phyloP scores from a whole-genome alignment of 2,329 filamentous ascomycete species.

The Venturia nashicola region DNA sequence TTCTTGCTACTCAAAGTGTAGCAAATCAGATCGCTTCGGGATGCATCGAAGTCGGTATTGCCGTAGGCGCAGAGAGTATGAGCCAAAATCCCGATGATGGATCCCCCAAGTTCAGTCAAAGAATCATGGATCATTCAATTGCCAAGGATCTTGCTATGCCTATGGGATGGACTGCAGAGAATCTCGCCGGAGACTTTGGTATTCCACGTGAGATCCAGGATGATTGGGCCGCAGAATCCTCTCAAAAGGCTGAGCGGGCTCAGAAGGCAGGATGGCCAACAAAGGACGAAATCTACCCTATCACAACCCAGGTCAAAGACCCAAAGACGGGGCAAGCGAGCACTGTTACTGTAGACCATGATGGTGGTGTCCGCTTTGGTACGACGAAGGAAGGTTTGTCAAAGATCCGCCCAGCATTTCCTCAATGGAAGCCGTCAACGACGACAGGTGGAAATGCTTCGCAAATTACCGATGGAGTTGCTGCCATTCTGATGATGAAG shows the following conservation, averaged over 20 bases:
- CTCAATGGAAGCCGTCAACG: conserved; percentile 67
- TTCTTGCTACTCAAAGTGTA: conserved; percentile 87
- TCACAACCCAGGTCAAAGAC: conserved; percentile 79
- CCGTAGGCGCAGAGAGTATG: conserved; percentile 98
- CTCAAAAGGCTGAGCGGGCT: conserved; percentile 77
- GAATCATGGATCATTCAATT: conserved; percentile 66
- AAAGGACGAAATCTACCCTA: conserved; percentile 76
- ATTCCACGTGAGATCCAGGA: conserved; percentile 68
- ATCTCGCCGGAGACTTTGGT: conserved; percentile 80
- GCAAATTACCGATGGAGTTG: conserved; percentile 87
- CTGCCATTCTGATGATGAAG: conserved; percentile 91
- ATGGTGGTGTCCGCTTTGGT: conserved; percentile 77
- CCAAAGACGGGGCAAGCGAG: conserved; percentile 80
- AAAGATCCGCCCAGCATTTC: conserved; percentile 85
- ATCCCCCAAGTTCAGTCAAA: conserved; percentile 67
- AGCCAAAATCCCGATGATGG: conserved; percentile 55
- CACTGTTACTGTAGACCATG: conserved; percentile 68
- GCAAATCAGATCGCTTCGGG: conserved; percentile 82
- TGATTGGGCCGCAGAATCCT: conserved; percentile 80
- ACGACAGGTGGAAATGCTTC: conserved; percentile 96
- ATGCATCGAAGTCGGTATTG: conserved; percentile 92
- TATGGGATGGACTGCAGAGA: conserved; percentile 86
- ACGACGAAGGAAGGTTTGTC: conserved; percentile 79
- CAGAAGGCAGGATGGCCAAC: conserved; percentile 72
- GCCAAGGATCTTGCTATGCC: conserved; percentile 93